Evolutionary conservation across 1,139 yeast species (phyloP).

Genomic region (Geotrichum histeridarum): DNA sequence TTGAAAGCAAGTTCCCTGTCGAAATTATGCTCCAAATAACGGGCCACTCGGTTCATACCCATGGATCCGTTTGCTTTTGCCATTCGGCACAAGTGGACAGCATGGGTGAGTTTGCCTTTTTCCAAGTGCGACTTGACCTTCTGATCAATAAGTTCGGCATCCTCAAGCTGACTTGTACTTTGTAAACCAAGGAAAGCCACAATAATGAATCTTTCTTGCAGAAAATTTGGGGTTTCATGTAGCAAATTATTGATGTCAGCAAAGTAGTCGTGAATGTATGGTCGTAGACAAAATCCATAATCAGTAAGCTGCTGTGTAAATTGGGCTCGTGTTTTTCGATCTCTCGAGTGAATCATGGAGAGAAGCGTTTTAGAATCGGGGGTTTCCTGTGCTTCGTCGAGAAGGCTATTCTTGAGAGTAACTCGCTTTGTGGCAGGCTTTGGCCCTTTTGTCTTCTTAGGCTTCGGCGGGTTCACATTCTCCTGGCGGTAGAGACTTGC

Average conservation of each 20-base stretch:
- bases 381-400: neutral
- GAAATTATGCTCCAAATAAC: neutral
- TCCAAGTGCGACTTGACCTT: conserved; percentile 4
- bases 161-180: neutral
- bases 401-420: neutral
- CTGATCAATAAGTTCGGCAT: neutral
- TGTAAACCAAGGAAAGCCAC: conserved; percentile 8
- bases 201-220: conserved; percentile 9
- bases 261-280: conserved; percentile 12
- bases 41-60: conserved; percentile 1
- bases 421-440: neutral
- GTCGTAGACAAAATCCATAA: conserved; percentile 9
- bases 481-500: too few species aligned
- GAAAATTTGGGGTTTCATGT: conserved; percentile 5
- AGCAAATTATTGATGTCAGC: conserved; percentile 1
- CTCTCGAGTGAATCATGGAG: neutral
- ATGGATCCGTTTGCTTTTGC: conserved; percentile 6
- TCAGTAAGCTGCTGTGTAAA: conserved; percentile 7
- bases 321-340: conserved; percentile 5
- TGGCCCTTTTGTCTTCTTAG: neutral
- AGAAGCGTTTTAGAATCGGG: neutral
- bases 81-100: conserved; percentile 15
- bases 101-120: conserved; percentile 4
- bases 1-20: neutral
- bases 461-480: neutral